These are phyloP conservation scores for Parachaetomium inaequale DNA, from an alignment of 495 filamentous ascomycete species.

Conservation along the genomic window DNA sequence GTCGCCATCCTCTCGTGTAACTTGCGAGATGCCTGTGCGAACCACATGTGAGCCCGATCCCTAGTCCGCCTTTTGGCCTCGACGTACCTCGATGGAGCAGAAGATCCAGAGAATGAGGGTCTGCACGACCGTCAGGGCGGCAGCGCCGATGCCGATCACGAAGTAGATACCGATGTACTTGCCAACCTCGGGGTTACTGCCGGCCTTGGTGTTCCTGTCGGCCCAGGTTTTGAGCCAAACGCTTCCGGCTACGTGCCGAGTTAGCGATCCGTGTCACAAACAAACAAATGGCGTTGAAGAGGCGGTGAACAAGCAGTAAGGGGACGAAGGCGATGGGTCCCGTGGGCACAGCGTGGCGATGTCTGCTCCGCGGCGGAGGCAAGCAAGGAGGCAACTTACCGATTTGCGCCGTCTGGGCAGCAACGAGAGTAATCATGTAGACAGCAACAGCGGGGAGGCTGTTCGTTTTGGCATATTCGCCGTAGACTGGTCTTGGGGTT, in stretches of 20 bases:
- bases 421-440: conserved; percentile 73
- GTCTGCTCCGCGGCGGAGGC: neutral
- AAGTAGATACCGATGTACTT: conserved; percentile 95
- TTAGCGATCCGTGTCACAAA: conserved; percentile 7
- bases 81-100: conserved; percentile 87
- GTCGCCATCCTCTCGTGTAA: conserved; percentile 97
- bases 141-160: conserved; percentile 85
- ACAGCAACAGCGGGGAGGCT: conserved; percentile 79
- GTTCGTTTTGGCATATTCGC: conserved; percentile 88
- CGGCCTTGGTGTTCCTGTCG: conserved; percentile 64
- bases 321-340: neutral
- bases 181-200: conserved; percentile 68
- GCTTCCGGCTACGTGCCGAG: conserved; percentile 51
- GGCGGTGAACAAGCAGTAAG: neutral
- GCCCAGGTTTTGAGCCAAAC: conserved; percentile 95
- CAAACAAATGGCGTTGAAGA: neutral
- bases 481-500: conserved; percentile 55
- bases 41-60: conserved; percentile 17
- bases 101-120: conserved; percentile 98
- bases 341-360: neutral
- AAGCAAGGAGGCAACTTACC: conserved; percentile 37
- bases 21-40: conserved; percentile 75
- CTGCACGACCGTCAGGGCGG: conserved; percentile 81
- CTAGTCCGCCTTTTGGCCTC: conserved; percentile 5
- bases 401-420: conserved; percentile 76